Evolutionary conservation across 2,329 filamentous ascomycete species (phyloP), one percentile per base, ranked within the genome.

Genomic region (Incumbomyces delicatus): DNA sequence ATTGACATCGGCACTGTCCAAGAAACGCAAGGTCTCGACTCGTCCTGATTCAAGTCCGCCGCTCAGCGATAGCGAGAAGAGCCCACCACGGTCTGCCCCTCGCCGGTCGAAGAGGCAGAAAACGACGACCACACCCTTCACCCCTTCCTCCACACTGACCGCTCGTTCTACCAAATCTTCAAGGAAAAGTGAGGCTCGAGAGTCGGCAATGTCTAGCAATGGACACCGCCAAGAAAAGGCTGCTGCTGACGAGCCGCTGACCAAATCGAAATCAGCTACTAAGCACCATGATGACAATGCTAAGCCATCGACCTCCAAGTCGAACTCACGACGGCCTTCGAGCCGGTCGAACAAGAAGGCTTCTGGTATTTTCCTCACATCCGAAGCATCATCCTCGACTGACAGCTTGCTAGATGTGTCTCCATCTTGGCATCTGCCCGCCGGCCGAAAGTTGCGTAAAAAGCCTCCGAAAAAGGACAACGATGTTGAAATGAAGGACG

Each of bases 21-120:
- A 82, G 63, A 95, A 95, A 73, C 83, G 89, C 63, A 95, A 94
- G 72, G 75, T 74, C 53, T 65, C 77, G 53, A 66, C 71, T 50
- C 66, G 65, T 54, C 71, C 69, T 57, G 77, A 77, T 56, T 66
- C 67, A 50, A 73, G 64, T 59, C 69, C 73, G 50, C 60, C 59
- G 60, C 64, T 48, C 62, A 64, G 40, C 56, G 45, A 54, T 35
- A 37, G 49, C 44, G 48, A 53, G 45, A 31, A 58, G 37, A 58
- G 56, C 29, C 53, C 58, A 22, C 50, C 61, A 2, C 61, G 64
- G 16, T 57, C 63, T 10, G 47, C 49, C 46, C 63, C 73, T 60
- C 76, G 79, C 67, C 77, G 78, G 66, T 72, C 80, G 65, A 90
- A 87, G 71, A 78, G 82, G 66, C 80, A 79, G 64, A 86, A 83